Evolutionary conservation across 176 grass and related monocot genomes (phyloP), one percentile per base, ranked within the genome.

Genomic region (Phoenix roebelenii): DNA sequence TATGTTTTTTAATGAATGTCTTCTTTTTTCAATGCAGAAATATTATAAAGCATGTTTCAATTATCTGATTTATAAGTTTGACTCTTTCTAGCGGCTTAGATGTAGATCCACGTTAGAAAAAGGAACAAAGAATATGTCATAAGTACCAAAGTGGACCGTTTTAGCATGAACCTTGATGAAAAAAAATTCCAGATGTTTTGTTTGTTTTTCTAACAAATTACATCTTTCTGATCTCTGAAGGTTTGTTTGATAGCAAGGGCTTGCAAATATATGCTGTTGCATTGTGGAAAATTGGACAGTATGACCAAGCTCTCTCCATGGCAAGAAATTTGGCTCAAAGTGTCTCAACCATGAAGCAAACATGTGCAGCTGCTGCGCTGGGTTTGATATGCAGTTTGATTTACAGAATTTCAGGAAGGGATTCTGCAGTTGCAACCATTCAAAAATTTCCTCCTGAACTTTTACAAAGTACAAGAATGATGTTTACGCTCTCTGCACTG

Each of bases 211-310:
- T 44, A 23, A 60, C 65, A 70, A 1, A 22, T 64, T 77, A 49
- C 67, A 15, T 69, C 10, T 7, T 75, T 19, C 52, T 58, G 67
- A 75, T 75, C 73, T 79, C 35, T 65, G 15, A 76, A 97, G 92
- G 92, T 56, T 59, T 85, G 50, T 67, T 91, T 61, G 85, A 60
- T 20, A 3, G 30, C 25, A 80, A 91, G n/a, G 87, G 88, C 61
- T 77, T 97, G 55, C 92, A 91, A 78, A 73, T 90, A 78, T 88
- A 97, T 67, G 86, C 87, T 80, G 16, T 97, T 84, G 72, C 87
- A 82, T 80, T 97, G 76, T 97, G 83, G 80, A 97, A 88, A 85
- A 66, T 67, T 73, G 86, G 86, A 54, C 83, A 30, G 16, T 65
- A 32, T 25, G 74, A 97, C 16, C 71, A 73, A 73, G 83, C 87